Base-by-base conservation (phyloP, 192 early-diverging fungal genomes). In the Chytriomyces sp. region DNA sequence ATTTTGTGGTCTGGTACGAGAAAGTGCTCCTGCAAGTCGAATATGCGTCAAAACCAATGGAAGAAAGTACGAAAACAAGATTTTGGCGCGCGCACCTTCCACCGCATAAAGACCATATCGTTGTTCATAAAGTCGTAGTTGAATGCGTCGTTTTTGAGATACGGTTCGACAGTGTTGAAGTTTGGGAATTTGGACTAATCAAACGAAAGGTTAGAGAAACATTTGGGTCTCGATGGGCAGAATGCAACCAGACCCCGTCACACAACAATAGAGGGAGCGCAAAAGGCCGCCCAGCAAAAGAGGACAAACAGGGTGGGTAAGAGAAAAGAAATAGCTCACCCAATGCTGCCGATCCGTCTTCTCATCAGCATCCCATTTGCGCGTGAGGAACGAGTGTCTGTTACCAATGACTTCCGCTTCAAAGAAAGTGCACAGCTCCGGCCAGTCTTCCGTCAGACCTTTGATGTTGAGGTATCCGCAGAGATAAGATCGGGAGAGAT, bases 41-140 rank as follows among this genome's bases (percentile, higher is more conserved):
- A 26, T 20, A 3, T 13, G 7, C 0, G 8, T 9, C 28, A 11
- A 26, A 9, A 35, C 50, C 44, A 83, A 23, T 10, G 35, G 63
- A 45, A 62, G 68, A 23, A 57, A 20, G 53, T 57, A 57, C 3
- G 50, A 16, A 63, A 67, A 24, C 6, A 46, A 45, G n/a, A 18
- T 45, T 45, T 4, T 24, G 5, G 11, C 3, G 6, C 20, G 20
- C 69, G 20, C 71, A 87, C 86, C 79, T 96, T 96, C 95, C 95
- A 96, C 53, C 95, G 87, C 95, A 96, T 96, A 82, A 93, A 96
- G 8, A 96, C 84, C 49, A 87, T 84, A 85, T 94, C 90, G 1
- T 83, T 80, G 20, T 79, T 50, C 82, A 88, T 77, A 85, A 87
- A 77, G 87, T 89, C 86, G 75, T 84, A 87, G 43, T 83, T 76